Evolutionary conservation across 2,329 filamentous ascomycete genomes (phyloP), one percentile per base, ranked within the genome.

Genomic region (Trichoderma cornu-damae): DNA sequence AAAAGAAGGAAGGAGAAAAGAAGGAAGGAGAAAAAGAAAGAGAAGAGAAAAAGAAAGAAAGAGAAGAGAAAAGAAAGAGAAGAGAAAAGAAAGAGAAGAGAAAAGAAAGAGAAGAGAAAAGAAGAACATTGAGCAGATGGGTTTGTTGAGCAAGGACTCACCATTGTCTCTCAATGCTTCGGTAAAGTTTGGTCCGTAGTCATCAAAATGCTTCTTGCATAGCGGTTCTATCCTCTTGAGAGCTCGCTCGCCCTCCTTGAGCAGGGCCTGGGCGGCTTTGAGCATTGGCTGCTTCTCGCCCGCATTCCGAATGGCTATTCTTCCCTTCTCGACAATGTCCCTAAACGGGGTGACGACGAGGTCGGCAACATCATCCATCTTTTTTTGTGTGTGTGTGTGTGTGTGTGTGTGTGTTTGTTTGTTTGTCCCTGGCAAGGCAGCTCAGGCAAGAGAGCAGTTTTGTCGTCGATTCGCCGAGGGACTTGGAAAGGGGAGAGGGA

Each of bases 141-240:
- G n/a, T n/a, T n/a, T n/a, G n/a, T n/a, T n/a, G n/a, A n/a, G n/a
- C n/a, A n/a, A n/a, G n/a, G 53, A 61, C 74, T 63, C 69, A 83
- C 81, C 77, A 60, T 81, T 78, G 52, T 81, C 79, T 61, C 78
- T 80, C 24, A 84, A 70, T 5, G 77, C 76, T 60, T 77, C 69
- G 18, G 79, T 66, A 61, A 84, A 83, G 59, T 72, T 75, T 22
- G 67, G 61, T 4, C 77, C 77, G 54, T 79, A 82, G 35, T 80
- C 76, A 6, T 77, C 74, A 42, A 76, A 66, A 46, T 77, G 71
- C 54, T 76, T 78, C 59, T 69, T 72, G 65, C 79, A 82, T 11
- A 80, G 66, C 34, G 79, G 78, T 62, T 81, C 77, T 40, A 83
- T 74, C 54, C 70, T 75, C 65, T 77, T 78, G 51, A 81, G 63